A percentile compares a stretch with the other conserved stretches of the same genome.
Conservation (phyloP, 2,329 filamentous ascomycete species). For the Ustilaginoidea virens region DNA sequence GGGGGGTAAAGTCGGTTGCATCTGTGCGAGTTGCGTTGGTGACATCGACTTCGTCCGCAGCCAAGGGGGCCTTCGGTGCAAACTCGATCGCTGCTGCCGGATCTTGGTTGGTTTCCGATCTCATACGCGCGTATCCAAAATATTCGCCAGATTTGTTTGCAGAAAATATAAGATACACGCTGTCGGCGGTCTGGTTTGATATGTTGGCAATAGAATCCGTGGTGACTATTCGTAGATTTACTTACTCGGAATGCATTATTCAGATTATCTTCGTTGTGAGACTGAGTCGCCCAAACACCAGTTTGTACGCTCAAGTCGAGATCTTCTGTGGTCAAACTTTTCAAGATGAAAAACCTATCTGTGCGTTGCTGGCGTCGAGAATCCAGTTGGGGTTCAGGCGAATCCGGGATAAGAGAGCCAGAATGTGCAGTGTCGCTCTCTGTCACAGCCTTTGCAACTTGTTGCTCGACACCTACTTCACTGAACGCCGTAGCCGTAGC, state of each 20-base stretch:
- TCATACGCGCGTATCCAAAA: constrained; percentile 88
- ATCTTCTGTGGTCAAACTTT: constrained; percentile 83
- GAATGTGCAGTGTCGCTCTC: constrained; percentile 4
- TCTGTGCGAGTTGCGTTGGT: constrained; percentile 69
- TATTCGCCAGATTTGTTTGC: constrained; percentile 97
- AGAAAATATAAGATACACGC: constrained; percentile 86
- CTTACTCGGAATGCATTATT: constrained; percentile 71
- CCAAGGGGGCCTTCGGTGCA: constrained; percentile 47
- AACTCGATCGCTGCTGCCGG: constrained; percentile 54
- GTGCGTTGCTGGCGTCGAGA: constrained; percentile 1
- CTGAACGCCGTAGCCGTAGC: constrained; percentile 2
- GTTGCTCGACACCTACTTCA: not conserved
- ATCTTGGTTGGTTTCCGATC: constrained; percentile 67
- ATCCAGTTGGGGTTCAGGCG: not conserved
- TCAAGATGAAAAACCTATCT: constrained; percentile 64
- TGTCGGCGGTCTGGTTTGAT: constrained; percentile 53
- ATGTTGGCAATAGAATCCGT: not conserved
- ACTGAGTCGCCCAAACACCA: constrained; percentile 85
- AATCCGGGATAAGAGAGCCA: not conserved
- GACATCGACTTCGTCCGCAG: constrained; percentile 44
- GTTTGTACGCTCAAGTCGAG: constrained; percentile 77
- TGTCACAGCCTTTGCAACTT: not conserved
- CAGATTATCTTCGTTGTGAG: constrained; percentile 74
- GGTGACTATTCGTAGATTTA: not conserved
- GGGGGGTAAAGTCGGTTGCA: constrained; percentile 62